Conservation (phyloP, 805 yeast genomes). For the Teunomyces atbi region DNA sequence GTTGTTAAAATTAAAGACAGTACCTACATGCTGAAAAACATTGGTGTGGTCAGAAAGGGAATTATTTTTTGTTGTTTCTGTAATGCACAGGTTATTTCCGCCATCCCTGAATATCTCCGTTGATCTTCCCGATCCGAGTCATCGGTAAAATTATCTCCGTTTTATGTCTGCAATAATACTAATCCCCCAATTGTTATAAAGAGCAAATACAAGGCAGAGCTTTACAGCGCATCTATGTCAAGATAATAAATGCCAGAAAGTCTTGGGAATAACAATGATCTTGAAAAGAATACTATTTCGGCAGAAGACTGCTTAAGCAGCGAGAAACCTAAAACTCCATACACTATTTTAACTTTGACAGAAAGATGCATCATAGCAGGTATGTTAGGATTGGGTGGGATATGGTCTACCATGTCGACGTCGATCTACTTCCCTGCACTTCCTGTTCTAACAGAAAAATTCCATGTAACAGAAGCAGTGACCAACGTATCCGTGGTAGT, state of each 20-base stretch:
- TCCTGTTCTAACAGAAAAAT: slow-evolving; percentile 52
- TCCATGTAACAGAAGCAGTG: slow-evolving; percentile 53
- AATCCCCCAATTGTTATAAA: too few relatives aligned
- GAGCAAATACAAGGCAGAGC: too few relatives aligned
- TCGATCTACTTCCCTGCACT: slow-evolving; percentile 84
- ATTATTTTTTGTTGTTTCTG: too few relatives aligned
- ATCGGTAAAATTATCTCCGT: too few relatives aligned
- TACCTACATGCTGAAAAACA: too few relatives aligned
- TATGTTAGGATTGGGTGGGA: slow-evolving; percentile 47
- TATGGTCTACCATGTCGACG: slow-evolving; percentile 69
- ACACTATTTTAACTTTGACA: slow-evolving; percentile 41
- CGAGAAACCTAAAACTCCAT: slow-evolving; percentile 10
- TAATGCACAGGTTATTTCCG: too few relatives aligned
- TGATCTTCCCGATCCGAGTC: too few relatives aligned
- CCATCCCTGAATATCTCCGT: too few relatives aligned
- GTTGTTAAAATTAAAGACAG: too few relatives aligned
- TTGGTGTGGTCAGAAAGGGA: too few relatives aligned
- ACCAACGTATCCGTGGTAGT: slow-evolving; percentile 78
- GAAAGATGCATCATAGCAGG: slow-evolving; percentile 43
- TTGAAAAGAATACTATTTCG: background rate
- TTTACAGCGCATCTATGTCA: background rate
- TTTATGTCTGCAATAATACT: too few relatives aligned
- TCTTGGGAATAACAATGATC: background rate
- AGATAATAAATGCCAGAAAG: background rate
- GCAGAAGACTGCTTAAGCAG: too few relatives aligned